phyloP scores from a whole-genome alignment of 2,329 filamentous ascomycete species.

The Phoma herbarum region DNA sequence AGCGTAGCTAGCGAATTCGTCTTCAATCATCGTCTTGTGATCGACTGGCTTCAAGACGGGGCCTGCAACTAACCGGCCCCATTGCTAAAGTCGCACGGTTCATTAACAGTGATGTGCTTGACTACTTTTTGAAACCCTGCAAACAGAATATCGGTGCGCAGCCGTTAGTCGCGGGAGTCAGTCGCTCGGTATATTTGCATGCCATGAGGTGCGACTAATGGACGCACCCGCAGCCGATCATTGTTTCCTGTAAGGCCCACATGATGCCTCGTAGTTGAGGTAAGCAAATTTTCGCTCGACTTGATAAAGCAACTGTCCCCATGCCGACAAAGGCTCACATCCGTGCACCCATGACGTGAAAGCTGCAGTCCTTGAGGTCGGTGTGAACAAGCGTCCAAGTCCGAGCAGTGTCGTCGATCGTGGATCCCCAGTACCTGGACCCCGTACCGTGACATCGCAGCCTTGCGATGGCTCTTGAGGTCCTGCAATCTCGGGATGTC shows the following conservation, averaged over 20 bases:
- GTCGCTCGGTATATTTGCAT: background rate
- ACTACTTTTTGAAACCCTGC: background rate
- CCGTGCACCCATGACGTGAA: background rate
- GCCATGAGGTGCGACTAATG: background rate
- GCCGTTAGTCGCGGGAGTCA: background rate
- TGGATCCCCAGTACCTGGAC: background rate
- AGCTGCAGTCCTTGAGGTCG: background rate
- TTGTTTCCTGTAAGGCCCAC: background rate
- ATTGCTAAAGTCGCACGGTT: background rate
- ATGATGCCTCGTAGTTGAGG: background rate
- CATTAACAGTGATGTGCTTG: background rate
- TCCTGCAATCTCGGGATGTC: conserved; percentile 13
- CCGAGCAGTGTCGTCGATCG: background rate
- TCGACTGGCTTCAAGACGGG: background rate
- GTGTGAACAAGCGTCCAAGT: background rate
- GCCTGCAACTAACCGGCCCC: background rate
- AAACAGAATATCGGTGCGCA: background rate
- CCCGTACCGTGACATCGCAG: background rate
- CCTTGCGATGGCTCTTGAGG: background rate
- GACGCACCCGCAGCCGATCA: background rate
- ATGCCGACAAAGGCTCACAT: background rate
- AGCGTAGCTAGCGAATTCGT: background rate
- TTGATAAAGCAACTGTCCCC: background rate
- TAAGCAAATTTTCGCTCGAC: background rate
- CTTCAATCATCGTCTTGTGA: background rate